These are phyloP conservation scores for Isatis tinctoria DNA, from an alignment of 345 rosid species.

Conservation along the genomic window DNA sequence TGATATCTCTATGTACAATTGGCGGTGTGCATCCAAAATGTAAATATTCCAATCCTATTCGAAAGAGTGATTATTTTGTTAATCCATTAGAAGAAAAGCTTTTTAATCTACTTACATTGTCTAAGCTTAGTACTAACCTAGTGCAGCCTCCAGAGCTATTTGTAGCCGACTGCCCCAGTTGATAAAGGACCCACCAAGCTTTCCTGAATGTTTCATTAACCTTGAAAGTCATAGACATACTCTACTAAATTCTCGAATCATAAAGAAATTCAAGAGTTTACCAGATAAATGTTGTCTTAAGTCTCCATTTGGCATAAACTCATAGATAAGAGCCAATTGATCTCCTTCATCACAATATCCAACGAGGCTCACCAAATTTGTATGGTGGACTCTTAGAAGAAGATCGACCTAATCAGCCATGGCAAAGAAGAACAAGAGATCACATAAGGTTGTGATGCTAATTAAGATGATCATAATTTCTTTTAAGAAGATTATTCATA, in stretches of 20 bases:
- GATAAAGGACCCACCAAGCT: neutral
- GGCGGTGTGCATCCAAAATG: neutral
- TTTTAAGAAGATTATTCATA: neutral
- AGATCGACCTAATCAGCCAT: conserved; percentile 31
- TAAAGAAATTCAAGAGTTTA: neutral
- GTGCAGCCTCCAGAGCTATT: conserved; percentile 44
- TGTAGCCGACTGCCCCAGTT: conserved; percentile 38
- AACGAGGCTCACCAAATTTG: conserved; percentile 37
- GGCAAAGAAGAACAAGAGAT: neutral
- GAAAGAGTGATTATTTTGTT: neutral
- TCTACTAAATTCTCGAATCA: conserved; percentile 4
- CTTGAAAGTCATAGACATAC: neutral
- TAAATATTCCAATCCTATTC: neutral
- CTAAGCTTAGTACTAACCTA: conserved; percentile 21
- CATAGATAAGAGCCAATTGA: conserved; percentile 37
- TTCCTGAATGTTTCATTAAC: neutral
- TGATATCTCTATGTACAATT: neutral
- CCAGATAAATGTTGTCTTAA: conserved; percentile 37
- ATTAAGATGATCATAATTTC: neutral
- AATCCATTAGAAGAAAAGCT: no score
- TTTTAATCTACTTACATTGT: no score
- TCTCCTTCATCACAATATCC: conserved; percentile 45
- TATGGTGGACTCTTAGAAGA: conserved; percentile 46
- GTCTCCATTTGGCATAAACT: conserved; percentile 41
- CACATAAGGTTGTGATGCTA: neutral